Conservation (phyloP, 768 basidiomycete genomes). For the Suillus occidentalis region DNA sequence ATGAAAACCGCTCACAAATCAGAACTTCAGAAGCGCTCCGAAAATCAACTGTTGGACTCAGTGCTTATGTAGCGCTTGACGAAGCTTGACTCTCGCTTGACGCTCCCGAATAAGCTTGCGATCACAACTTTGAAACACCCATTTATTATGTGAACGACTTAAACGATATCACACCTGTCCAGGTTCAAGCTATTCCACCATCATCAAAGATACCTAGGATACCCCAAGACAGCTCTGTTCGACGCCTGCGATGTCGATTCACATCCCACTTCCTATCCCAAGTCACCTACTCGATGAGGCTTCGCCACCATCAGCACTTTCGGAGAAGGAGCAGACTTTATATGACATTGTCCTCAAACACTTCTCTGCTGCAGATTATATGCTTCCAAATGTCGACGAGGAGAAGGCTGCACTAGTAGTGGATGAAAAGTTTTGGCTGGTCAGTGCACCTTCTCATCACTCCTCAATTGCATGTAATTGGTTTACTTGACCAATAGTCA, state of each 20-base stretch:
- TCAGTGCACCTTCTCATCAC: conserved; percentile 28
- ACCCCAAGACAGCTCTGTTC: neutral
- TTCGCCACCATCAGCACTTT: conserved; percentile 38
- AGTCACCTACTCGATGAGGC: conserved; percentile 20
- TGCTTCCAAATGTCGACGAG: conserved; percentile 43
- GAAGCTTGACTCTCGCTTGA: neutral
- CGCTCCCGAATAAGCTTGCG: conserved; percentile 8
- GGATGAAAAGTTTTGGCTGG: conserved; percentile 77
- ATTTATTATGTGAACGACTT: neutral
- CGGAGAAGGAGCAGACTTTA: conserved; percentile 47
- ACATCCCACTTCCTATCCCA: conserved; percentile 25
- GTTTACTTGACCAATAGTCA: conserved; percentile 34
- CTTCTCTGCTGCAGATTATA: conserved; percentile 52
- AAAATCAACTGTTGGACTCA: too few species aligned
- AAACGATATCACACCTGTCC: neutral
- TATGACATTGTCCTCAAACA: conserved; percentile 56
- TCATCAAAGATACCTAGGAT: neutral
- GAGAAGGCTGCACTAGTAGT: conserved; percentile 52
- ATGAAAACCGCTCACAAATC: neutral
- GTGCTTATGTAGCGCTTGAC: too few species aligned
- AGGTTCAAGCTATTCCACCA: neutral
- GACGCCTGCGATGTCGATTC: conserved; percentile 6
- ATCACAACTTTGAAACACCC: too few species aligned
- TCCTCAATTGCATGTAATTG: neutral
- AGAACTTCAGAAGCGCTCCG: too few species aligned